These are phyloP conservation scores for Salix caprea DNA, from an alignment of 345 rosid species.

Conservation along the genomic window DNA sequence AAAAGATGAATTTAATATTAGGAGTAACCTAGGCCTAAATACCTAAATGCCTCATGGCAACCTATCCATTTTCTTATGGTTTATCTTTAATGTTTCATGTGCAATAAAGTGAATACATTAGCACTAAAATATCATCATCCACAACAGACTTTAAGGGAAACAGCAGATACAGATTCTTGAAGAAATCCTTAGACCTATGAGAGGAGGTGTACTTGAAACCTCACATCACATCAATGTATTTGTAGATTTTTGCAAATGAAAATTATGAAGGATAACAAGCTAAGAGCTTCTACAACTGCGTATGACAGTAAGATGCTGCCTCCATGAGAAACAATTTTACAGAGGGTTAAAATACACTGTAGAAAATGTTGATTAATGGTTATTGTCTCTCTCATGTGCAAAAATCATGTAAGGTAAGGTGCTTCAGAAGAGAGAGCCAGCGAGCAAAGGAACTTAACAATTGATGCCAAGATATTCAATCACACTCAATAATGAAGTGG, in stretches of 20 bases:
- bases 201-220: not conserved
- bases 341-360: not conserved
- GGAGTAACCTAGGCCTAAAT: not conserved
- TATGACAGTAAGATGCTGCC: not conserved
- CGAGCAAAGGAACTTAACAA: not conserved
- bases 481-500: not conserved
- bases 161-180: not conserved
- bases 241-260: not conserved
- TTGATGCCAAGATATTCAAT: constrained; percentile 13
- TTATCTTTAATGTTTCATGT: not conserved
- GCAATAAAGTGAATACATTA: not conserved
- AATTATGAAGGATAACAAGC: constrained; percentile 7
- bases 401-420: not conserved
- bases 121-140: constrained; percentile 2
- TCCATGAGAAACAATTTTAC: not conserved
- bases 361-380: not conserved
- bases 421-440: not conserved
- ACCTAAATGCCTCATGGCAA: not conserved
- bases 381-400: not conserved
- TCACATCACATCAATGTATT: not conserved
- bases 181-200: constrained; percentile 3
- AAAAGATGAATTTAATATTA: constrained; percentile 2
- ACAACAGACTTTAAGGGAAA: not conserved
- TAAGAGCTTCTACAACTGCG: not conserved
- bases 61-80: not conserved